Evolutionary conservation across 306 rosid genomes (phyloP), one percentile per base, ranked within the genome.

Genomic region (Quillaja saponaria): DNA sequence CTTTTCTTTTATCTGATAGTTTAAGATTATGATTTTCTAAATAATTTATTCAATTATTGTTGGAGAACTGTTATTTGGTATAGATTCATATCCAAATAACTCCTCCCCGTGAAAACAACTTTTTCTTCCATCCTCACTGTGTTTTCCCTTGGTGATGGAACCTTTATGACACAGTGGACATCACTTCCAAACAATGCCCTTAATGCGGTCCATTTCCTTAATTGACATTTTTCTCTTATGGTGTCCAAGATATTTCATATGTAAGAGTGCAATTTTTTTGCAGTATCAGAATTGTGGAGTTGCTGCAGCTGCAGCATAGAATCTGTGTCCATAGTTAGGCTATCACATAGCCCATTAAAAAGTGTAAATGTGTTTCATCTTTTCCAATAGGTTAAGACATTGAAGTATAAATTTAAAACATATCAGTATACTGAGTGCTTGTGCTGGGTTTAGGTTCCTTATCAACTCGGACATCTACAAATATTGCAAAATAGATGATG

Each of bases 51-150:
- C 47, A 3, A 46, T 50, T 18, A 25, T 45, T 38, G 38, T 34
- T 41, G 13, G 49, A 62, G 49, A 62, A 62, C 42, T 14, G 35
- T 37, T 44, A 61, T 71, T 34, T 16, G 51, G 11, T 75, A 34
- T 34, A 42, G 39, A 49, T 58, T 66, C 11, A 4, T 18, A 17
- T 50, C 39, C 0, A 37, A 12, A 35, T 11, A 55, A 58, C 47
- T n/a, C 9, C 10, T n/a, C 34, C 51, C 48, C 34, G 3, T 25
- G 31, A 25, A 25, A 25, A 25, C 31, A 1, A 25, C 31, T 21
- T 13, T 14, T 12, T 10, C 64, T 59, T 44, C n/a, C 41, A 42
- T 77, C 8, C 51, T 40, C 10, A 39, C 10, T 10, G 20, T 53
- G 9, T 6, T 37, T 47, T 7, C 18, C 28, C 44, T 18, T 66